phyloP scores from a whole-genome alignment of 2,329 filamentous ascomycete genomes.

The Paecilomyces dactylethromorphus region DNA sequence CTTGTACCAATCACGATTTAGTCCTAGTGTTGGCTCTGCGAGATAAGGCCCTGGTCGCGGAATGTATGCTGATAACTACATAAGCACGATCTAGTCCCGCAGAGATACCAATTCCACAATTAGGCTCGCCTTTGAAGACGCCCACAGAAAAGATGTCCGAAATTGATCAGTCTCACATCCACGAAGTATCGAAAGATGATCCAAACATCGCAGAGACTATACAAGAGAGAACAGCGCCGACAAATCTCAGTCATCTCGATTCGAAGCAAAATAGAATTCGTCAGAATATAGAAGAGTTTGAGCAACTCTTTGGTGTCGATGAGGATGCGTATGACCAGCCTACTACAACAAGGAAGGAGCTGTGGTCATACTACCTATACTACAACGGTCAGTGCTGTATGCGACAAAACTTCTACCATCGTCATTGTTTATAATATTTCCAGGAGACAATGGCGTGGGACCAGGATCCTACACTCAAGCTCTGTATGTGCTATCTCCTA shows the following conservation, averaged over 20 bases:
- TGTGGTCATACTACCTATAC: constrained; percentile 41
- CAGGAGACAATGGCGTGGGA: constrained; percentile 38
- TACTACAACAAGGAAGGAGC: constrained; percentile 33
- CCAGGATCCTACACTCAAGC: constrained; percentile 36
- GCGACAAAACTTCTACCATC: not conserved
- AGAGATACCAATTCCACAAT: not conserved
- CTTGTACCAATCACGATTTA: not conserved
- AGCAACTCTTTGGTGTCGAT: constrained; percentile 30
- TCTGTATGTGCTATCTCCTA: constrained; percentile 16
- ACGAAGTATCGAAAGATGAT: not conserved
- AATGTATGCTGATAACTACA: not conserved
- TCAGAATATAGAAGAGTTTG: constrained; percentile 21
- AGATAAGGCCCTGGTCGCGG: not conserved
- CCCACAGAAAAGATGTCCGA: not conserved
- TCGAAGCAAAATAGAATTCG: constrained; percentile 11
- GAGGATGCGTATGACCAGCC: constrained; percentile 31
- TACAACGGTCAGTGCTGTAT: constrained; percentile 27
- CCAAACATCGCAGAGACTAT: not conserved
- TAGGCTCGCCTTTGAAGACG: not conserved
- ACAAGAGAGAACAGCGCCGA: not conserved
- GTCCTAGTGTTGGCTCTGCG: not conserved
- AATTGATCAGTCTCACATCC: not conserved
- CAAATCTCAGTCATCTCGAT: not conserved
- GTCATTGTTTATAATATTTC: not conserved
- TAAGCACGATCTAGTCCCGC: not conserved